Base-by-base conservation (phyloP, 345 rosid species). In the Stellera chamaejasme region DNA sequence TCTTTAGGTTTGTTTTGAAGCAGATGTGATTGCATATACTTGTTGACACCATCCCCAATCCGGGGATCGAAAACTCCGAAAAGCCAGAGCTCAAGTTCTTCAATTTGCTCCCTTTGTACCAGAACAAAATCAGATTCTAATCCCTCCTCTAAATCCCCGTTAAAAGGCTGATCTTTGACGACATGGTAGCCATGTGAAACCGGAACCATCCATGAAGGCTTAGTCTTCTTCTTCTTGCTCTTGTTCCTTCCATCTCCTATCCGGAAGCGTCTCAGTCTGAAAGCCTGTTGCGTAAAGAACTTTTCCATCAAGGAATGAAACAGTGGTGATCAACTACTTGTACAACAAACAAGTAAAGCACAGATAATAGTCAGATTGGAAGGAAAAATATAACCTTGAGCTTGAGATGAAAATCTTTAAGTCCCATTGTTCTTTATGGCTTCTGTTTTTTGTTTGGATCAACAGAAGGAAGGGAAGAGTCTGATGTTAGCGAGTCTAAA, bases 111-210 rank as follows among this genome's bases (percentile, higher is more conserved):
- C 65, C 87, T 79, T 41, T 85, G 88, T 9, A 85, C 71, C 45
- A 81, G 69, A 44, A 81, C 75, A 0, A 74, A 68, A 59, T 73
- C 88, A 1, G 27, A 44, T 26, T 68, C 77, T 0, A 69, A 49
- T 13, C 54, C 72, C 46, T 43, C 56, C 46, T 43, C 54, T 2
- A 27, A 58, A 44, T 16, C 55, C 27, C 59, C 58, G 27, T 56
- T 65, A 19, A 47, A 60, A 4, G 67, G 45, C 13, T 64, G 72
- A 50, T 78, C 73, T 50, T 70, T 77, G 6, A 78, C 60, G 14
- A 78, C 79, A 70, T 75, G 83, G 53, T 52, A 79, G 19, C 96
- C 96, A 61, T 88, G 86, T 14, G 90, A 75, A 60, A 76, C 55
- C 43, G 83, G 83, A 57, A 57, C 59, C 81, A 81, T 72, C 94